Evolutionary conservation across 1,139 yeast genomes (phyloP), one percentile per base, ranked within the genome.

Genomic region (Blastobotrys raffinosifermentans): DNA sequence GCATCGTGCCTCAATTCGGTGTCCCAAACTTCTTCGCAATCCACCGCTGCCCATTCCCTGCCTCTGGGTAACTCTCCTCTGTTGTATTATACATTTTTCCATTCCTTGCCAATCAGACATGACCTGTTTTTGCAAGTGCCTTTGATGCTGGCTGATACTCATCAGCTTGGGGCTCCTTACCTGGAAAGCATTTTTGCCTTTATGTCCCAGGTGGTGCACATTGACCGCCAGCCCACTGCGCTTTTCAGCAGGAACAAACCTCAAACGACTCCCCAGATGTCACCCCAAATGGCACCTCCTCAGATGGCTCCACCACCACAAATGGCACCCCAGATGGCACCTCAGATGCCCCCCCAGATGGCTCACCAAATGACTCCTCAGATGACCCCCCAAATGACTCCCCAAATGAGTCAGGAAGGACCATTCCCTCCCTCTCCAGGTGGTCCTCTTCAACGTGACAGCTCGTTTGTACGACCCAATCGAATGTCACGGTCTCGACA

Each of bases 41-140:
- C 38, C 9, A 25, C 42, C 19, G 16, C 35, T 11, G 33, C 41
- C 13, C 15, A 32, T 6, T 26, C 42, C 4, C 30, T 38, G 14
- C 39, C 47, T 15, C 43, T 38, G 21, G 31, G 40, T 14, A 44
- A 43, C 34, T 40, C 47, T 13, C 49, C 49, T 21, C 60, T 61
- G 30, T 59, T 80, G 35, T 80, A 79, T 49, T 81, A 77, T 58
- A 75, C 77, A 46, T 81, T 71, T 50, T 74, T 60, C 57, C 70
- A 77, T 47, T 72, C 67, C 39, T 59, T 66, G 37, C 73, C 72
- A 36, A 57, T 84, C 41, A 77, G 80, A 45, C 67, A 82, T 34
- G 96, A 87, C 60, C 68, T 86, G 54, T 65, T 86, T 34, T 64
- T 87, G 40, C 69, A 87, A 44, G 94, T 86, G 57, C 95, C 96